Conservation (phyloP, 2,329 filamentous ascomycete species). For the Fusarium sulawesiense region DNA sequence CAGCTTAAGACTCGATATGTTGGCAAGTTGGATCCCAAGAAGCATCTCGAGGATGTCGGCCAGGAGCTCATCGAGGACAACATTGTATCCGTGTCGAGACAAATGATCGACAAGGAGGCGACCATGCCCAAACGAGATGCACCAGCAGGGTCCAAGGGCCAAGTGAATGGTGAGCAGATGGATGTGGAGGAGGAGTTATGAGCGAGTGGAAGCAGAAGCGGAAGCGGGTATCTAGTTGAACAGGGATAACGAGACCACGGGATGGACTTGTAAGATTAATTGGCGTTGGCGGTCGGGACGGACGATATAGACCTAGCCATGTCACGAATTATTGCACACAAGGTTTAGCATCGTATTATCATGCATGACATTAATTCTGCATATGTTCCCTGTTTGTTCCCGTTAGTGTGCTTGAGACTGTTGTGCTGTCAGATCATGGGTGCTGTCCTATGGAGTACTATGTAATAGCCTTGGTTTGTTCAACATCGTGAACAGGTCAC, state of each 20-base stretch:
- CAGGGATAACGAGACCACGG: conserved; percentile 38
- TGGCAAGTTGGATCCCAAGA: conserved; percentile 98
- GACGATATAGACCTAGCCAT: conserved; percentile 45
- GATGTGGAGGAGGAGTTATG: conserved; percentile 73
- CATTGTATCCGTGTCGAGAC: conserved; percentile 96
- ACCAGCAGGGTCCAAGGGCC: conserved; percentile 59
- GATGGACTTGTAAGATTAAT: conserved; percentile 49
- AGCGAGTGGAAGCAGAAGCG: conserved; percentile 26
- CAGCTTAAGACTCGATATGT: conserved; percentile 99
- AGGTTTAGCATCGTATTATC: conserved; percentile 40
- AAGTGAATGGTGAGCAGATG: conserved; percentile 71
- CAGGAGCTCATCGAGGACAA: conserved; percentile 99
- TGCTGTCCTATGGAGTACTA: conserved; percentile 7
- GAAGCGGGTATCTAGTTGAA: conserved; percentile 7
- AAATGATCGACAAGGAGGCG: conserved; percentile 99
- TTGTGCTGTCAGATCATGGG: background rate
- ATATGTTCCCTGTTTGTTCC: conserved; percentile 3
- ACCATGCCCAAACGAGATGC: conserved; percentile 82
- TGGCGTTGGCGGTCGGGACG: conserved; percentile 49
- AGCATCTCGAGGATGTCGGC: conserved; percentile 96
- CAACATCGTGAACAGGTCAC: conserved; percentile 13
- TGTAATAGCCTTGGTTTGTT: background rate
- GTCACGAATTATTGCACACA: conserved; percentile 42
- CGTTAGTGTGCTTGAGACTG: background rate
- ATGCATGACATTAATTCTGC: conserved; percentile 40